Evolutionary conservation across 2,329 filamentous ascomycete species (phyloP), one percentile per base, ranked within the genome.

Genomic region (Talaromyces sp.): DNA sequence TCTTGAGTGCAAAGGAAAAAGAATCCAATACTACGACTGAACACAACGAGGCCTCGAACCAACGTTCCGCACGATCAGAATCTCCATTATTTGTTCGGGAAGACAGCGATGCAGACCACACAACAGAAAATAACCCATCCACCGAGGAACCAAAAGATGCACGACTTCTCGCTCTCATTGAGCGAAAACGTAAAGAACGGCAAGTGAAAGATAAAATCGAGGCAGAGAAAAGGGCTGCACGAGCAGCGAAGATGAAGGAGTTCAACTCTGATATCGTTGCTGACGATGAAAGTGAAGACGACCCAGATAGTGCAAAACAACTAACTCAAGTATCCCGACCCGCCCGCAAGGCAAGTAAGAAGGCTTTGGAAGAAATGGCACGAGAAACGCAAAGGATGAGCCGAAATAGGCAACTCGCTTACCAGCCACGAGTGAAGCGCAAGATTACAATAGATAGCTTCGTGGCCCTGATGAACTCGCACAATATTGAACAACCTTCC

Each of bases 281-380:
- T n/a, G 81, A 79, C 22, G 78, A 83, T n/a, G 84, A 84, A 8
- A 83, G 84, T 61, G 86, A 86, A 43, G 81, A 84, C 52, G 83
- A 85, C 2, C 87, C 90, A 66, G 87, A 87, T 39, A 87, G 87
- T 31, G 89, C 84, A n/a, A 83, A 82, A 50, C 86, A 82, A 67
- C 80, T 95, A 52, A 91, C 90, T 0, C 90, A 93, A 73, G 81
- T 85, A 45, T 83, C 85, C 31, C 87, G 89, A 3, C 89, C 92
- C 5, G 69, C 76, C 2, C 87, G 95, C 13, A 96, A 95, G 75
- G 93, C 95, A 0, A 94, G 93, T 81, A 98, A 94, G 80, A 97
- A 93, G 79, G 95, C 95, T 0, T 76, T 97, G 49, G 92, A 97
- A 74, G 94, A 98, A 70, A 97, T 99, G 90, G 90, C 90, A 71